These are phyloP conservation scores for Fusarium odoratissimum DNA, from an alignment of 2,329 filamentous ascomycete species.

Conservation along the genomic window DNA sequence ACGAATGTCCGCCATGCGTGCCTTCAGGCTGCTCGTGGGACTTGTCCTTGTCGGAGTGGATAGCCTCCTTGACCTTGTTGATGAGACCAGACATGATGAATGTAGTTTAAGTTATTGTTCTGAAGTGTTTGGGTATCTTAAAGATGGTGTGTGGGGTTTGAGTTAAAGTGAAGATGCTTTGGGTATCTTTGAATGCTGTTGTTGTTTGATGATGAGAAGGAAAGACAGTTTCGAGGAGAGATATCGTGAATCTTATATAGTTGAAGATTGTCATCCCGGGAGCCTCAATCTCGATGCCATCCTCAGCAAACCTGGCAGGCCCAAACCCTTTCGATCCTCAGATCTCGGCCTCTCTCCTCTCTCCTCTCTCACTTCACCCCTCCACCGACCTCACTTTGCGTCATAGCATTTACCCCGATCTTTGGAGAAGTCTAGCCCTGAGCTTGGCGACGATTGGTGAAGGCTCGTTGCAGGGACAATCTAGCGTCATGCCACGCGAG, in stretches of 20 bases:
- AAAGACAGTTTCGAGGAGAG: neutral
- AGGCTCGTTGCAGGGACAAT: conserved; percentile 24
- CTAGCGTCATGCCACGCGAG: conserved; percentile 38
- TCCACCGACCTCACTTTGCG: conserved; percentile 40
- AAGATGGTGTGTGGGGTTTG: conserved; percentile 1
- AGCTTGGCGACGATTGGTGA: conserved; percentile 22
- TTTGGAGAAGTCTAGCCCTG: conserved; percentile 23
- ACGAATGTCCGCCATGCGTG: conserved; percentile 7
- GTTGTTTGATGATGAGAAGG: conserved; percentile 26
- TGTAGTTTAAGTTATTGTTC: conserved; percentile 11
- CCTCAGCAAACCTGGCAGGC: conserved; percentile 17
- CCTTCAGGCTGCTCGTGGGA: conserved; percentile 36
- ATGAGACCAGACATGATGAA: conserved; percentile 66
- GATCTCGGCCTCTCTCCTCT: neutral
- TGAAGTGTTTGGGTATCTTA: conserved; percentile 25
- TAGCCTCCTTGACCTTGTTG: conserved; percentile 70
- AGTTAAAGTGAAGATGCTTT: conserved; percentile 20
- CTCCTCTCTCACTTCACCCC: conserved; percentile 1
- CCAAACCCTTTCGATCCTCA: conserved; percentile 5
- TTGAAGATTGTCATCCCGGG: neutral
- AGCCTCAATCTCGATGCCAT: conserved; percentile 31
- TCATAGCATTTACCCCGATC: conserved; percentile 40
- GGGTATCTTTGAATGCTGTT: conserved; percentile 37
- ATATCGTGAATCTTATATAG: conserved; percentile 41
- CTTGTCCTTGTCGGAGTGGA: conserved; percentile 61